Conservation (phyloP, 179 eudicot genomes). For the Drosera spatulata region DNA sequence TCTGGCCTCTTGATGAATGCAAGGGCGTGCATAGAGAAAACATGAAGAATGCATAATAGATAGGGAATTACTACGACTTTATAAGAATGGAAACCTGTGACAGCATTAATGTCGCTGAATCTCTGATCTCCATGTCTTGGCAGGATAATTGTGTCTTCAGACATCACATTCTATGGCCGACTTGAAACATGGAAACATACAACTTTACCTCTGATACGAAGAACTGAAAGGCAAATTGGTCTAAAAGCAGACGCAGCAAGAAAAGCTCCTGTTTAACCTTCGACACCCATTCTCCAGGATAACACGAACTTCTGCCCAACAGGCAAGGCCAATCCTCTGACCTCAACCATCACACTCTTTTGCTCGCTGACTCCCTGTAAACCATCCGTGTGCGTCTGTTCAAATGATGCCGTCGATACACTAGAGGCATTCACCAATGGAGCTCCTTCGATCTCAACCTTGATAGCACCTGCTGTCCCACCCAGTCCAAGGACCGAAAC, state of each 20-base stretch:
- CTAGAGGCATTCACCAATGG: constrained; percentile 16
- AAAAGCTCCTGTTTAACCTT: constrained; percentile 11
- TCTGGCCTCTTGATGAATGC: no score
- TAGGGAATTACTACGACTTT: no score
- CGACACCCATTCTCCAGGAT: constrained; percentile 67
- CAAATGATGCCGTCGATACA: constrained; percentile 21
- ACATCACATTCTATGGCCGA: no score
- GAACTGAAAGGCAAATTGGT: no score
- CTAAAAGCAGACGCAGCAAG: neutral
- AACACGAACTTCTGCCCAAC: constrained; percentile 65
- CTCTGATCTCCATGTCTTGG: no score
- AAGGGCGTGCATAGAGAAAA: no score
- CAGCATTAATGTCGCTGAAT: no score
- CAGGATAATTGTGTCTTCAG: no score
- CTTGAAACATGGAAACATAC: no score
- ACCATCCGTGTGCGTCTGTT: constrained; percentile 23
- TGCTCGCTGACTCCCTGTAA: constrained; percentile 25
- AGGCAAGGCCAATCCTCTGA: constrained; percentile 64
- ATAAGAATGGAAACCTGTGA: no score
- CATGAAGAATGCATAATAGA: no score
- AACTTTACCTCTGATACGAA: no score
- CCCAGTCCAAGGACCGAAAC: constrained; percentile 57
- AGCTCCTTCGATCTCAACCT: constrained; percentile 38
- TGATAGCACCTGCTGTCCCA: constrained; percentile 25
- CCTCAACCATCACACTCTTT: constrained; percentile 59